Percentiles rank a stretch among this genome's conserved stretches.
phyloP scores from a whole-genome alignment of 2,329 filamentous ascomycete genomes.

The Sporothrix globosa region DNA sequence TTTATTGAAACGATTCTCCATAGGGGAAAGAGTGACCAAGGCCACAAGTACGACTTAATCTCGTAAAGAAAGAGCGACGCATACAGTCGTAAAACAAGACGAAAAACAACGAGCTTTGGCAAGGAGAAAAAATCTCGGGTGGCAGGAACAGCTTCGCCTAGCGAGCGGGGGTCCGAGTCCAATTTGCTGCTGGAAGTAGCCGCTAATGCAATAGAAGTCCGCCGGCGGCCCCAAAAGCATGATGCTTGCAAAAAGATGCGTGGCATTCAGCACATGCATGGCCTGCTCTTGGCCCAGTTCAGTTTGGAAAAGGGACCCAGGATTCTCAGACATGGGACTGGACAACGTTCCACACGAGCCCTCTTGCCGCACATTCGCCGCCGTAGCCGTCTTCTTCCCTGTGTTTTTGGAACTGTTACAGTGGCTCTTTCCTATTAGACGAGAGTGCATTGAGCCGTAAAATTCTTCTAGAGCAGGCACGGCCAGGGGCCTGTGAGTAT shows the following conservation, averaged over 20 bases:
- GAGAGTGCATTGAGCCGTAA: conserved; percentile 4
- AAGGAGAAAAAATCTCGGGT: conserved; percentile 26
- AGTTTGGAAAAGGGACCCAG: conserved; percentile 1
- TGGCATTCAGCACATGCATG: background rate
- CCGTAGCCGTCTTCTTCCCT: background rate
- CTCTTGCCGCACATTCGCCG: background rate
- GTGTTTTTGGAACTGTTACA: background rate
- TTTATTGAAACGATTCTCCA: background rate
- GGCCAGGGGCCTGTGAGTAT: conserved; percentile 3
- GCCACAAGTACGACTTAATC: background rate
- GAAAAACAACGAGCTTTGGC: background rate
- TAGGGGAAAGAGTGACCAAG: background rate
- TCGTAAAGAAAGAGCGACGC: background rate
- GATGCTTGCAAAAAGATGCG: conserved; percentile 8
- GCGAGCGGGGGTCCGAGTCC: conserved; percentile 32
- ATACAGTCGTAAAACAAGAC: background rate
- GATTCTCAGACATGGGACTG: background rate
- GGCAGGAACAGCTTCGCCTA: conserved; percentile 30
- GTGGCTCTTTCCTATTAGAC: background rate
- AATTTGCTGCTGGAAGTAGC: conserved; percentile 30
- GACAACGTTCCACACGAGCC: background rate
- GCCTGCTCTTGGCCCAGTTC: background rate
- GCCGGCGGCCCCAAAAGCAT: conserved; percentile 31
- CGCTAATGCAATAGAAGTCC: conserved; percentile 33
- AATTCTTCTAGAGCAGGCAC: conserved; percentile 15